Percentiles rank a stretch among this genome's conserved stretches.
phyloP scores from a whole-genome alignment of 148 eudicot species.

The Spergularia marina region DNA sequence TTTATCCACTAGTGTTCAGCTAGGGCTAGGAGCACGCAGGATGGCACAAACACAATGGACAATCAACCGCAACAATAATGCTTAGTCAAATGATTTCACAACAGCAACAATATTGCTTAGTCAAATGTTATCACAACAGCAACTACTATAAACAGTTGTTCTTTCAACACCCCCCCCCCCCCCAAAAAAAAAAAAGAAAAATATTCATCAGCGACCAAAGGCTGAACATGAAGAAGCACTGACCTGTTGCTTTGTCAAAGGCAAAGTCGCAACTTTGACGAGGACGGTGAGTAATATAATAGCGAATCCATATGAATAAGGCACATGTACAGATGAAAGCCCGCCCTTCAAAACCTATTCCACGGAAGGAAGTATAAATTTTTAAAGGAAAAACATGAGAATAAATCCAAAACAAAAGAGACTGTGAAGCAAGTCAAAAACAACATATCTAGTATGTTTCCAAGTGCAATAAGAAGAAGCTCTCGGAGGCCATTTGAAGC shows the following conservation, averaged over 20 bases:
- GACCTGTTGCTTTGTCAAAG: slow-evolving; percentile 93
- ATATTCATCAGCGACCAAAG: background rate
- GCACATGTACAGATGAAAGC: slow-evolving; percentile 62
- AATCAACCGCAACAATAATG: background rate
- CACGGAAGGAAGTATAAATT: background rate
- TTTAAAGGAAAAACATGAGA: background rate
- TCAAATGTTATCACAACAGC: background rate
- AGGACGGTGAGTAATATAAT: slow-evolving; percentile 76
- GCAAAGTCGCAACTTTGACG: slow-evolving; percentile 69
- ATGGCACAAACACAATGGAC: background rate
- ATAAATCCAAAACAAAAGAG: background rate
- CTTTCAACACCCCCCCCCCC: background rate
- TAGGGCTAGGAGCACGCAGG: too few relatives aligned
- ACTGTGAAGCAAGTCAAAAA: background rate
- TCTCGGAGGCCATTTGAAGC: background rate
- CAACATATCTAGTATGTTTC: background rate
- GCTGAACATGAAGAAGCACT: background rate
- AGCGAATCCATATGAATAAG: slow-evolving; percentile 87
- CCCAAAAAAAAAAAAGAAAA: background rate
- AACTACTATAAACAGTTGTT: background rate
- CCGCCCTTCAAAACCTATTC: slow-evolving; percentile 75
- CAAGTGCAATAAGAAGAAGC: background rate
- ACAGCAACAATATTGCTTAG: background rate
- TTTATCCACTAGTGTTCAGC: too few relatives aligned
- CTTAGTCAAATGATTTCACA: background rate